Evolutionary conservation across 257 asterid species (phyloP).

Genomic region (Echites panduratus): DNA sequence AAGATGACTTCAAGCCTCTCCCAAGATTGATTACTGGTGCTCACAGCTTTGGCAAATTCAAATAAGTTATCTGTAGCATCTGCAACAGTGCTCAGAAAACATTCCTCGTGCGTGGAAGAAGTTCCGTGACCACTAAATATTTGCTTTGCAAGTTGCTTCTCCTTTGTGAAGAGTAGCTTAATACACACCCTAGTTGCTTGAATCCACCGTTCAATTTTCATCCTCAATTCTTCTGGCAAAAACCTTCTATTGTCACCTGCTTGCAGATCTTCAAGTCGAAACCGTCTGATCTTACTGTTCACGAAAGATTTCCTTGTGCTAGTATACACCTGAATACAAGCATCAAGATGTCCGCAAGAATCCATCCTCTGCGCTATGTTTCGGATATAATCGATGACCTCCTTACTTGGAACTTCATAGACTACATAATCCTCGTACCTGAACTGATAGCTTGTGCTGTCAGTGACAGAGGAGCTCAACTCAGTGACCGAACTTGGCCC

Average conservation of each 20-base stretch:
- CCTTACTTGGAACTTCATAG: slow-evolving; percentile 11
- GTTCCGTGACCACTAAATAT: slow-evolving; percentile 53
- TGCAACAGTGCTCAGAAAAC: slow-evolving; percentile 58
- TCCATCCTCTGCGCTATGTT: slow-evolving; percentile 67
- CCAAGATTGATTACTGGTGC: slow-evolving; percentile 57
- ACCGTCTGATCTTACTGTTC: slow-evolving; percentile 16
- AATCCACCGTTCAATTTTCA: slow-evolving; percentile 73
- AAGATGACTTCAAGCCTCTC: slow-evolving; percentile 37
- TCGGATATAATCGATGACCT: slow-evolving; percentile 35
- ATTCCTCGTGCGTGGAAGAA: slow-evolving; percentile 19
- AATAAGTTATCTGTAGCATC: slow-evolving; percentile 64
- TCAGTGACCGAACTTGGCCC: slow-evolving; percentile 12
- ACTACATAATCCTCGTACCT: slow-evolving; percentile 15
- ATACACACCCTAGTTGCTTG: slow-evolving; percentile 62
- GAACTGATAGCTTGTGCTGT: slow-evolving; percentile 18
- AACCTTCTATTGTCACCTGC: slow-evolving; percentile 40
- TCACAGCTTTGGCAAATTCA: slow-evolving; percentile 72
- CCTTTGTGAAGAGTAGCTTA: slow-evolving; percentile 63
- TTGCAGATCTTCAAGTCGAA: slow-evolving; percentile 49
- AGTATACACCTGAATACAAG: slow-evolving; percentile 69
- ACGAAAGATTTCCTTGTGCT: slow-evolving; percentile 24
- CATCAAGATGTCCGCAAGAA: slow-evolving; percentile 47
- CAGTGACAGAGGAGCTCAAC: slow-evolving; percentile 18
- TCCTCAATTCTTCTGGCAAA: slow-evolving; percentile 60
- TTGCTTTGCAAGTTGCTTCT: slow-evolving; percentile 58